Evolutionary conservation across 225 moss, liverwort and hornwort genomes (phyloP), one percentile per base, ranked within the genome.

Genomic region (Polytrichum commune): DNA sequence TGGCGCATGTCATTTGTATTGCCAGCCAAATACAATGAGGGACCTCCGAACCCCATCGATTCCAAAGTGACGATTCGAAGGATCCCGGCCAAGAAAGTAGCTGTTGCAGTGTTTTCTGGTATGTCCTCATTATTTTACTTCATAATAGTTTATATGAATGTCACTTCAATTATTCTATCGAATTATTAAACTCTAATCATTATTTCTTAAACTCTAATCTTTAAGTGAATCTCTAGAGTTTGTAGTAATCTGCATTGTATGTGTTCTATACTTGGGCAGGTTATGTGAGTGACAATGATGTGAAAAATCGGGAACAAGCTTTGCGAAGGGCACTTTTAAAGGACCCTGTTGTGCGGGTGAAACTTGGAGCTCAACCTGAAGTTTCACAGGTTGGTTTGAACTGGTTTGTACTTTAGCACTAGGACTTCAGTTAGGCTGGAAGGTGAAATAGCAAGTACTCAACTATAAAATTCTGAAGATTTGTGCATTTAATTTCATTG

Each of bases 1-100:
- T 97, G 97, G 97, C 81, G 77, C 32, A 97, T 97, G 97, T 86
- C 92, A 30, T 97, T 97, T 60, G 83, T 97, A 27, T 72, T 97
- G 58, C 93, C 93, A 63, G 78, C 89, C 69, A 91, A 94, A 85
- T 97, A 91, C 80, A 88, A 68, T 67, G 93, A 97, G 62, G 78
- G 87, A 32, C 28, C 92, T 57, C 94, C 97, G 4, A 58, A 90
- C 55, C 97, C 97, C 23, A 88, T 89, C 54, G 93, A 97, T 77
- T 25, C 86, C 23, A 76, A 85, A 56, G 94, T 97, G 62, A 76
- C 74, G 63, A 74, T 94, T 54, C 79, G 83, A 74, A 90, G 77
- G 81, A 83, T 97, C 33, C 91, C 94, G 19, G 76, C 85, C 53
- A 97, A 88, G 81, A 92, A 79, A 60, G 72, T 92, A 38, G 97